These are phyloP conservation scores for Hamigera avellanea DNA, from an alignment of 495 filamentous ascomycete species.

Conservation along the genomic window DNA sequence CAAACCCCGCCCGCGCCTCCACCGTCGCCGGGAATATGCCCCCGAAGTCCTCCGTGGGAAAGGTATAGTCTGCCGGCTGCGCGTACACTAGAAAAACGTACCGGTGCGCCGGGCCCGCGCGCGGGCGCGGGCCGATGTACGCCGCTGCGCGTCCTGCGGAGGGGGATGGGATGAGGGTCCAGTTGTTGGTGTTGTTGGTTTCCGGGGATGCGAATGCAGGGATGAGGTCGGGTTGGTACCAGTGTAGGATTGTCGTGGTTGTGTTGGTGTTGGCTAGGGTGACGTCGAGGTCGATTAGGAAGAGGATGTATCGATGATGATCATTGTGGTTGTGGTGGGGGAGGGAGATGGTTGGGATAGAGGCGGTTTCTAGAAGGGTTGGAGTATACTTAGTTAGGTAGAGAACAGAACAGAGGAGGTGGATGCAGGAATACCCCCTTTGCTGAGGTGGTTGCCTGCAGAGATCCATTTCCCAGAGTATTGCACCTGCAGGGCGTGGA, in stretches of 20 bases:
- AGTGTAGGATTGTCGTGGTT: slow-evolving; percentile 22
- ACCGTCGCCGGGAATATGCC: slow-evolving; percentile 14
- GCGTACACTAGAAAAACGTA: slow-evolving; percentile 28
- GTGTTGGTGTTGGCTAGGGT: slow-evolving; percentile 12
- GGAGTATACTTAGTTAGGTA: too few relatives aligned
- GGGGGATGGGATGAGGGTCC: too few relatives aligned
- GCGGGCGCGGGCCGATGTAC: slow-evolving; percentile 28
- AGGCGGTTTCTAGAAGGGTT: slow-evolving; percentile 8
- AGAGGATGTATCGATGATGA: slow-evolving; percentile 11
- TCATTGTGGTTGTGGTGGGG: slow-evolving; percentile 4
- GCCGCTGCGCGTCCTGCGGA: not conserved
- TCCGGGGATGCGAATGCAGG: slow-evolving; percentile 1
- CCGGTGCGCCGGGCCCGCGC: slow-evolving; percentile 17
- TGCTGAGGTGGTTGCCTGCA: too few relatives aligned
- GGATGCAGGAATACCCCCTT: too few relatives aligned
- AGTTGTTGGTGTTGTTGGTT: too few relatives aligned
- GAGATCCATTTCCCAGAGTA: slow-evolving; percentile 5
- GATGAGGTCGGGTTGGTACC: slow-evolving; percentile 22
- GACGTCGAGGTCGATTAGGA: slow-evolving; percentile 29
- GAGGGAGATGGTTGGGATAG: slow-evolving; percentile 12
- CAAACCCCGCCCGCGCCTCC: slow-evolving; percentile 19
- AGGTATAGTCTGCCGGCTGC: slow-evolving; percentile 16
- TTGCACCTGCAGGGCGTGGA: too few relatives aligned
- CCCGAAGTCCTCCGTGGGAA: slow-evolving; percentile 19
- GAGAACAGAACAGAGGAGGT: too few relatives aligned